Percentiles rank a stretch among this genome's conserved stretches.
Evolutionary conservation across 495 filamentous ascomycete genomes (phyloP).

Genomic region (Aspergillus leporis): DNA sequence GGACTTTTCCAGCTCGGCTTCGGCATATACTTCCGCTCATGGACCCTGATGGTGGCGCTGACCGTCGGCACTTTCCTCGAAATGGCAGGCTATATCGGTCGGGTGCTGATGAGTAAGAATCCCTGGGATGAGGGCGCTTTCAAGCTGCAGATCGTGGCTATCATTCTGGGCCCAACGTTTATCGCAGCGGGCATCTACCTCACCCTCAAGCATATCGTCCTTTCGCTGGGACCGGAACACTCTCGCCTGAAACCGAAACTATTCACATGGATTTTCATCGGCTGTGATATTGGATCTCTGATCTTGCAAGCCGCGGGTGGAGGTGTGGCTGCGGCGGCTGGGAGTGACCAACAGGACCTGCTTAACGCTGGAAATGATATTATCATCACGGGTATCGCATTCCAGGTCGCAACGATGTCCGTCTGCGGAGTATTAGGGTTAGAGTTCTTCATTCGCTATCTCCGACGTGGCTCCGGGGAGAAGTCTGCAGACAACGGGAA

Average conservation of each 20-base stretch:
- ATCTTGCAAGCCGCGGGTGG: constrained; percentile 66
- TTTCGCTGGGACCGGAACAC: constrained; percentile 53
- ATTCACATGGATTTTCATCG: constrained; percentile 70
- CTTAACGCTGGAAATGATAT: constrained; percentile 53
- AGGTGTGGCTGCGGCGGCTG: constrained; percentile 56
- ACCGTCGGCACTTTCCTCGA: constrained; percentile 48
- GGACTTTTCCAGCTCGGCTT: constrained; percentile 45
- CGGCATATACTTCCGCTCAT: constrained; percentile 60
- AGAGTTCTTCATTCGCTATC: constrained; percentile 51
- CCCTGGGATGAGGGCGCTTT: constrained; percentile 60
- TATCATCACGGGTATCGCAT: constrained; percentile 69
- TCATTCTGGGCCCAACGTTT: constrained; percentile 66
- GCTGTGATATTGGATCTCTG: constrained; percentile 64
- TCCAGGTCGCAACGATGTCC: constrained; percentile 65
- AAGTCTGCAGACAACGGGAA: constrained; percentile 25
- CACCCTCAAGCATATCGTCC: constrained; percentile 64
- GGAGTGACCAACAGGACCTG: constrained; percentile 8
- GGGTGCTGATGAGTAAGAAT: constrained; percentile 59
- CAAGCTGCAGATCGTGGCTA: constrained; percentile 66
- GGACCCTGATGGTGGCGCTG: constrained; percentile 58
- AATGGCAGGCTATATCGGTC: constrained; percentile 59
- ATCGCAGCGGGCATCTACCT: constrained; percentile 67
- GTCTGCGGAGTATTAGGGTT: constrained; percentile 54
- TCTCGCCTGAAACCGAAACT: constrained; percentile 56
- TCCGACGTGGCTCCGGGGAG: constrained; percentile 36